Evolutionary conservation across 2,329 filamentous ascomycete species (phyloP), one percentile per base, ranked within the genome.

Genomic region (Ilyonectria mors-panacis): DNA sequence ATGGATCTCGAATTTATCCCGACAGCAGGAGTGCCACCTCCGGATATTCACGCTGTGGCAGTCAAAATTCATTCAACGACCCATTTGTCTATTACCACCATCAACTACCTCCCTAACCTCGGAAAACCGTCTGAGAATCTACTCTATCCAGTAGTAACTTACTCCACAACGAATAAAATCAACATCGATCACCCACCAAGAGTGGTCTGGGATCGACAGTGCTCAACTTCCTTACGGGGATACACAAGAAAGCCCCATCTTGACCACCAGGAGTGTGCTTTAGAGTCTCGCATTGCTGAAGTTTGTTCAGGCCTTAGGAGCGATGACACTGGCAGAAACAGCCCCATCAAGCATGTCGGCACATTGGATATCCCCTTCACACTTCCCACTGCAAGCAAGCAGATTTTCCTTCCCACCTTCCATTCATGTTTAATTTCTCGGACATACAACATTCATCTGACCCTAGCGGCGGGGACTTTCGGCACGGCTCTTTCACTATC

Each of bases 361-460:
- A 59, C 53, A 8, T 12, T 73, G 1, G 58, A 51, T 0, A 9
- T 74, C 0, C 67, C 58, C 0, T 67, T 72, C 15, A 48, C 33
- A 9, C 28, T 75, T 4, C 65, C 69, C 4, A 59, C 62, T 2
- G 68, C 63, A 0, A 64, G 60, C 13, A 70, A 61, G 3, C 72
- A 67, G 48, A 63, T 67, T 1, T 28, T 75, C 1, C 60, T 73
- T 1, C 71, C 71, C 0, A 71, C 58, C 0, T 75, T 73, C 6
- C 55, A 67, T 15, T 72, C 71, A 1, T 73, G 73, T n/a, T 48
- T 72, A 0, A 65, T 72, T 9, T 75, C 54, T 6, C 56, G 71
- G 7, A 64, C 63, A 0, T 75, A 70, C 13, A 60, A 55, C 1
- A 21, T 75, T 0, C 63, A 63, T 5, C 13, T 73, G 0, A 48